These are phyloP conservation scores for Pulveroboletus sp. DNA, from an alignment of 768 basidiomycete genomes.

Conservation along the genomic window DNA sequence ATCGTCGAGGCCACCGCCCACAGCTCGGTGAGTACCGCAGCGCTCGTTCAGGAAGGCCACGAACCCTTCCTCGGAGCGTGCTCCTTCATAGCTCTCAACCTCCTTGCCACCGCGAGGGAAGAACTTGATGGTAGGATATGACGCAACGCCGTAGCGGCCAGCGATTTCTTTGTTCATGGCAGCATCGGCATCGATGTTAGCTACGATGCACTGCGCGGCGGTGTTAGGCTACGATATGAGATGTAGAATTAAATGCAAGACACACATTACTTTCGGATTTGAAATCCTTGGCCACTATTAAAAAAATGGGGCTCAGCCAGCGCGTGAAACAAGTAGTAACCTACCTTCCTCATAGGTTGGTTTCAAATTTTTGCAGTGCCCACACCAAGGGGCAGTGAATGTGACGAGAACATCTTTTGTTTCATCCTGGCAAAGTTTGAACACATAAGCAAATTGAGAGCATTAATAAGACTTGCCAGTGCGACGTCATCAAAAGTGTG, in stretches of 20 bases:
- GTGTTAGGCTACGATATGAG: constrained; percentile 6
- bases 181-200: constrained; percentile 88
- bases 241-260: neutral
- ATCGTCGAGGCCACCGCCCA: constrained; percentile 76
- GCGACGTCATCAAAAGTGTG: constrained; percentile 75
- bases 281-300: constrained; percentile 73
- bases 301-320: neutral
- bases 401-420: constrained; percentile 81
- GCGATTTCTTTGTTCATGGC: constrained; percentile 70
- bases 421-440: constrained; percentile 40
- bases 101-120: constrained; percentile 72
- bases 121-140: constrained; percentile 95
- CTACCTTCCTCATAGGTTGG: constrained; percentile 78
- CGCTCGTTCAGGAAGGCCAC: constrained; percentile 77
- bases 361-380: constrained; percentile 91
- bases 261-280: constrained; percentile 68
- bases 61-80: constrained; percentile 70
- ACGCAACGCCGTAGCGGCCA: constrained; percentile 61
- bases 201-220: constrained; percentile 68
- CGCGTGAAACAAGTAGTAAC: neutral
- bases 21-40: constrained; percentile 79
- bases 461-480: constrained; percentile 39
- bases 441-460: neutral
- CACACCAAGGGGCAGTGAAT: constrained; percentile 86
- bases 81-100: constrained; percentile 63